These are phyloP conservation scores for Oehlia diaphana DNA, from an alignment of 192 early-diverging fungal genomes.

Conservation along the genomic window DNA sequence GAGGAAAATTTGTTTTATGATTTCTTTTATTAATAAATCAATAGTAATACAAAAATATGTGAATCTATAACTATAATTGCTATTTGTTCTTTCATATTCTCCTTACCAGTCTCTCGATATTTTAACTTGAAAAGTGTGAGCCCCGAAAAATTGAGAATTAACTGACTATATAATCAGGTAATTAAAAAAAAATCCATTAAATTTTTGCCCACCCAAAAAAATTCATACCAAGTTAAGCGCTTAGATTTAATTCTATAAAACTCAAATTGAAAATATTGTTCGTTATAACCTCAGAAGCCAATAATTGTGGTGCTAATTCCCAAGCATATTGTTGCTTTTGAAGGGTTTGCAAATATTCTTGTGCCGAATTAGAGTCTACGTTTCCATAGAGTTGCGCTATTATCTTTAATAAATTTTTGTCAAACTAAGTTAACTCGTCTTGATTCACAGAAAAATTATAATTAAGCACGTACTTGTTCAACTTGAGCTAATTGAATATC, in stretches of 20 bases:
- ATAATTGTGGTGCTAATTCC: constrained; percentile 55
- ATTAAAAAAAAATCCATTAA: background rate
- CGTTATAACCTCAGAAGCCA: constrained; percentile 43
- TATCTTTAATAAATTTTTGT: background rate
- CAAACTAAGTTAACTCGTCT: background rate
- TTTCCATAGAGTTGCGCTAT: constrained; percentile 45
- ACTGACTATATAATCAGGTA: constrained; percentile 29
- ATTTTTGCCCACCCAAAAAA: background rate
- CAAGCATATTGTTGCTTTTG: constrained; percentile 55
- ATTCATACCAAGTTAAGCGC: background rate
- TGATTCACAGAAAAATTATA: background rate
- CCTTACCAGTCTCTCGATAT: constrained; percentile 56
- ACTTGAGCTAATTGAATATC: background rate
- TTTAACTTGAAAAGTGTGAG: constrained; percentile 60
- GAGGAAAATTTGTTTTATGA: background rate
- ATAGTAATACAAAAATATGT: background rate
- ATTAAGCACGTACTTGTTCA: background rate
- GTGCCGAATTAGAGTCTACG: constrained; percentile 45
- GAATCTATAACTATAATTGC: background rate
- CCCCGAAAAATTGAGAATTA: constrained; percentile 60
- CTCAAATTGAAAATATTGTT: background rate
- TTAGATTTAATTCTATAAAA: background rate
- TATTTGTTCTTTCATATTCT: background rate
- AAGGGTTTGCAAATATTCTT: constrained; percentile 54
- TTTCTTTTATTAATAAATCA: background rate